Conservation (phyloP, 2,329 filamentous ascomycete species). For the Cercospora beticola region DNA sequence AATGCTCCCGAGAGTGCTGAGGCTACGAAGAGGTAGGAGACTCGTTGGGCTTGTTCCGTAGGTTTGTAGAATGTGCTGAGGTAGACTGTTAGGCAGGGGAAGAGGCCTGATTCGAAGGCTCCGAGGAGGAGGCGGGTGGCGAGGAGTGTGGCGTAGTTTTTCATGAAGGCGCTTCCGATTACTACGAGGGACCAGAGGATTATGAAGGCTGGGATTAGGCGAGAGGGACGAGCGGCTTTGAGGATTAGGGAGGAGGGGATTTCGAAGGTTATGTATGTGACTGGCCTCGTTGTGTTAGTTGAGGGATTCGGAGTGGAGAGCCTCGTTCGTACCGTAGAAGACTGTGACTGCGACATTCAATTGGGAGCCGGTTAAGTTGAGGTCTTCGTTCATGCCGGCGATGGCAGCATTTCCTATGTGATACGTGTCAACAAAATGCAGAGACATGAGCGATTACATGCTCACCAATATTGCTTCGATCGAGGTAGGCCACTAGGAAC, state of each 20-base stretch:
- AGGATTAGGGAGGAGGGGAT: constrained; percentile 36
- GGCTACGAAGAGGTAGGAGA: constrained; percentile 44
- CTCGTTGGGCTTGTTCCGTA: constrained; percentile 45
- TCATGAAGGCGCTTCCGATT: constrained; percentile 50
- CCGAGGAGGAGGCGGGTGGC: constrained; percentile 38
- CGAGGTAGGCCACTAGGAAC: background rate
- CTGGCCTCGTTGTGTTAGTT: background rate
- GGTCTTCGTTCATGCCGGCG: background rate
- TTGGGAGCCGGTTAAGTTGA: background rate
- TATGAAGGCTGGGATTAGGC: background rate
- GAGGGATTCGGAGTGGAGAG: no score
- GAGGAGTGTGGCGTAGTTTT: constrained; percentile 44
- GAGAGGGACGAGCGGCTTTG: background rate
- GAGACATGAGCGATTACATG: background rate
- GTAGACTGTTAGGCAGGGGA: constrained; percentile 36
- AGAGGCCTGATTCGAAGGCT: constrained; percentile 30
- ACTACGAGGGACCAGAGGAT: constrained; percentile 53
- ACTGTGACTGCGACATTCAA: background rate
- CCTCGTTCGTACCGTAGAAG: background rate
- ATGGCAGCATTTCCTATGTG: background rate
- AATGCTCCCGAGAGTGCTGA: constrained; percentile 45
- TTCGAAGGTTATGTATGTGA: constrained; percentile 46
- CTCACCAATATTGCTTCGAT: background rate
- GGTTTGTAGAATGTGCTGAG: constrained; percentile 45
- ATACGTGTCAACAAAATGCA: background rate